Evolutionary conservation across 176 grass and related monocot genomes (phyloP).

Genomic region (Coix lacrymajobi): DNA sequence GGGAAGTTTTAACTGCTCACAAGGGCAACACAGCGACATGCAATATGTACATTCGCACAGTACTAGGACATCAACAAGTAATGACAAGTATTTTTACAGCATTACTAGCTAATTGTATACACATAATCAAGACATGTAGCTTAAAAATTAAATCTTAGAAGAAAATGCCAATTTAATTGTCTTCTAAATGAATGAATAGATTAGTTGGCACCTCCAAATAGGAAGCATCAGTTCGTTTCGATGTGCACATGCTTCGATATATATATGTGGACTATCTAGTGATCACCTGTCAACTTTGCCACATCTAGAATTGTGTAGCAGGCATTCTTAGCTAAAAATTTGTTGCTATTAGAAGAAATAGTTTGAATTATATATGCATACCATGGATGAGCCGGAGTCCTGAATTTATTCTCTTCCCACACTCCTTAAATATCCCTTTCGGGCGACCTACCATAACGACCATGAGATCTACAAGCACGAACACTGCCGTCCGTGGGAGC

Average conservation of each 20-base stretch:
- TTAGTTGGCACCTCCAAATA: background rate
- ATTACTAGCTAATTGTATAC: background rate
- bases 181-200: background rate
- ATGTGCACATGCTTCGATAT: background rate
- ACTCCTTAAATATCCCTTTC: constrained; percentile 94
- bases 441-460: constrained; percentile 84
- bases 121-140: background rate
- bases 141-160: background rate
- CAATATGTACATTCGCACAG: background rate
- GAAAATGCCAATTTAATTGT: background rate
- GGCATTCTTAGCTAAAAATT: background rate
- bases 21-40: background rate
- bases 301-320: constrained; percentile 15
- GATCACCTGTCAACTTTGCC: constrained; percentile 1
- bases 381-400: constrained; percentile 73
- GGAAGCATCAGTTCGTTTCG: background rate
- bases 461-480: constrained; percentile 93
- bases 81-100: background rate
- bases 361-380: constrained; percentile 42
- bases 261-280: background rate
- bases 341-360: background rate
- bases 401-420: constrained; percentile 85
- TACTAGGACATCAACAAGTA: background rate
- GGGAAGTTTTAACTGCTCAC: background rate
- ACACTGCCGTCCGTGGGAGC: constrained; percentile 78